Evolutionary conservation across 2,329 filamentous ascomycete species (phyloP), one percentile per base, ranked within the genome.

Genomic region (Trichoderma arundinaceum): DNA sequence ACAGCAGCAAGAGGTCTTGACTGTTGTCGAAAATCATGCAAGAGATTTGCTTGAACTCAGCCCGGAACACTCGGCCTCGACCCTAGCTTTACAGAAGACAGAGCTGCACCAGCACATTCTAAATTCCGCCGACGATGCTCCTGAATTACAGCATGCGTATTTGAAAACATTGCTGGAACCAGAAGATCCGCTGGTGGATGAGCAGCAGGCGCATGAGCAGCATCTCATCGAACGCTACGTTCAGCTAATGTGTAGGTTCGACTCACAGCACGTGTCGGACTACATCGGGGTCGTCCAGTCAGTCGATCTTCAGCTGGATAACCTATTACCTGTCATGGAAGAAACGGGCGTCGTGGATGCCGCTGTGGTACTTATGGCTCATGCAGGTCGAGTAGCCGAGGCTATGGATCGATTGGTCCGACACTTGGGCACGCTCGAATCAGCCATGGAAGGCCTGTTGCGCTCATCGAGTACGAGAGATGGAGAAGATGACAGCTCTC

Each of bases 271-370:
- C 71, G 94, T 99, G 1, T 91, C 92, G 2, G 89, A 93, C 64
- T 99, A 95, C 75, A 86, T 98, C 33, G 88, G 90, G 43, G 75
- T 86, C 1, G 83, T 96, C 2, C 91, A 92, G 70, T 88, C 89
- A 3, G 88, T 90, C 10, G 89, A 97, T 74, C 79, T 99, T 33
- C 86, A 88, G 28, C 84, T 99, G 0, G 91, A 95, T 12, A 85
- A 88, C 60, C 84, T 99, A 1, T 82, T 99, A 7, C 93, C 94
- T 4, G 89, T 89, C 0, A 92, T 99, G 83, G 96, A 99, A 77
- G 87, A 90, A 68, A 93, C 89, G 48, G 94, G 94, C 1, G 92
- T 95, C 5, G 88, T 99, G 52, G 95, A 99, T 79, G 96, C 94
- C 4, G 94, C 93, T 0, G 92, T 99, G 7, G 88, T 97, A 1